Percentiles rank a stretch among this genome's conserved stretches.
Conservation (phyloP, 2,329 filamentous ascomycete species). For the Fusarium solani-melongenae region DNA sequence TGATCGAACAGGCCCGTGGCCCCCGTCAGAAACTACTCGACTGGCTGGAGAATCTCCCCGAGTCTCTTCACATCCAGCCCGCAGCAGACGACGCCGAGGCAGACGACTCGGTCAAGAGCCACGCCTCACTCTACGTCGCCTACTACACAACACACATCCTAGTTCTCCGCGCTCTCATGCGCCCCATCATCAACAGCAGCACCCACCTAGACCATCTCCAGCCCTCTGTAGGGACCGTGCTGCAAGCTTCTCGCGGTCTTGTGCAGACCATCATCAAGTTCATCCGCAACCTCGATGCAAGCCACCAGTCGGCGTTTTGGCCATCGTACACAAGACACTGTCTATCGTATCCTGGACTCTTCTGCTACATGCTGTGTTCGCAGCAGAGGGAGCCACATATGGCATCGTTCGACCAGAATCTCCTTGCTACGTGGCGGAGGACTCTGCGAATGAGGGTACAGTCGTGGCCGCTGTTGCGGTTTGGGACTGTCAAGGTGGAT, state of each 20-base stretch:
- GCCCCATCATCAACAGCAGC: background rate
- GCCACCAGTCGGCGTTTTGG: background rate
- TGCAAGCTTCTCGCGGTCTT: background rate
- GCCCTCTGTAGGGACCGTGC: background rate
- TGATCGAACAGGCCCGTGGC: background rate
- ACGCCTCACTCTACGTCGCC: background rate
- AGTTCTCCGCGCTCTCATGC: background rate
- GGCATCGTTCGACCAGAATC: background rate
- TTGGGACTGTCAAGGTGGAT: constrained; percentile 38
- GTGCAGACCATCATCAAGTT: background rate
- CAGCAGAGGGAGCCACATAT: background rate
- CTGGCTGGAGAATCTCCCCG: background rate
- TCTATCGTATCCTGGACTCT: background rate
- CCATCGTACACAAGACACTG: background rate
- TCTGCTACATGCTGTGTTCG: background rate
- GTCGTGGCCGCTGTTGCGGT: constrained; percentile 35
- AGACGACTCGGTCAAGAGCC: background rate
- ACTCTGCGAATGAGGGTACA: constrained; percentile 22
- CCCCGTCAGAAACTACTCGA: background rate
- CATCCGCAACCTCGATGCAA: background rate
- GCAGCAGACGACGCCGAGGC: background rate
- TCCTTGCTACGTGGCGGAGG: background rate
- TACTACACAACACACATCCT: background rate
- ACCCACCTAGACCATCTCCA: background rate
- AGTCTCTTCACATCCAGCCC: background rate